Percentiles rank a stretch among this genome's conserved stretches.
Conservation (phyloP, 1,284 basidiomycete genomes). For the Agaricales sp. region DNA sequence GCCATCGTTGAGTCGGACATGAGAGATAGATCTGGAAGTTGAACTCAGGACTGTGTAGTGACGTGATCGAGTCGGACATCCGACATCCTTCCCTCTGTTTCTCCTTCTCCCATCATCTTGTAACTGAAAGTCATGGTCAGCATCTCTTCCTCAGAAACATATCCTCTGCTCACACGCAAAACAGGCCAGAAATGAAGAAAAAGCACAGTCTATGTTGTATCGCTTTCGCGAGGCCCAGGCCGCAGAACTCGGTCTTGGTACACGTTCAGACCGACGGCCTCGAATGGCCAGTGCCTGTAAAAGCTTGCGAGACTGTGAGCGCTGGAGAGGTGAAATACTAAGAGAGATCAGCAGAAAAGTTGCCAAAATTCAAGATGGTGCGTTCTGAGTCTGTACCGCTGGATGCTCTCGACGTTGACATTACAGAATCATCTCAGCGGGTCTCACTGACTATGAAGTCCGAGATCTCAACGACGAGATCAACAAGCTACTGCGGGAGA, state of each 20-base stretch:
- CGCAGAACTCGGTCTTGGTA: slow-evolving; percentile 85
- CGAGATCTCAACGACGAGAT: slow-evolving; percentile 98
- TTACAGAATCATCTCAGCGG: slow-evolving; percentile 39
- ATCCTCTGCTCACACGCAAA: not conserved
- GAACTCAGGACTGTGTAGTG: too few relatives aligned
- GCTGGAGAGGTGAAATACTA: slow-evolving; percentile 92
- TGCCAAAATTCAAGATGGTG: slow-evolving; percentile 94
- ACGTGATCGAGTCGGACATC: too few relatives aligned
- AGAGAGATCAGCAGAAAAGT: slow-evolving; percentile 95
- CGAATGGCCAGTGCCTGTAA: slow-evolving; percentile 88
- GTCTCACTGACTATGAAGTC: slow-evolving; percentile 92
- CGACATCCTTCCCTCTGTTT: not conserved
- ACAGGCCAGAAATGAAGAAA: slow-evolving; percentile 94
- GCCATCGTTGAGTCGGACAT: not conserved
- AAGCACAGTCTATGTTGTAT: slow-evolving; percentile 97
- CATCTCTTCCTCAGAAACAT: not conserved
- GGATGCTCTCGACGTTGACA: slow-evolving; percentile 2
- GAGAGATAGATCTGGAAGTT: not conserved
- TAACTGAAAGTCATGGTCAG: not conserved
- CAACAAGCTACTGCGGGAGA: slow-evolving; percentile 92
- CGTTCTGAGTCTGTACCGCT: slow-evolving; percentile 19
- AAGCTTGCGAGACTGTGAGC: slow-evolving; percentile 86
- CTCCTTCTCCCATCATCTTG: not conserved
- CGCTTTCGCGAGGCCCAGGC: slow-evolving; percentile 97
- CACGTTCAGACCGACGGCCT: slow-evolving; percentile 73